These are phyloP conservation scores for Triangularia setosa DNA, from an alignment of 2,329 filamentous ascomycete genomes.

Conservation along the genomic window DNA sequence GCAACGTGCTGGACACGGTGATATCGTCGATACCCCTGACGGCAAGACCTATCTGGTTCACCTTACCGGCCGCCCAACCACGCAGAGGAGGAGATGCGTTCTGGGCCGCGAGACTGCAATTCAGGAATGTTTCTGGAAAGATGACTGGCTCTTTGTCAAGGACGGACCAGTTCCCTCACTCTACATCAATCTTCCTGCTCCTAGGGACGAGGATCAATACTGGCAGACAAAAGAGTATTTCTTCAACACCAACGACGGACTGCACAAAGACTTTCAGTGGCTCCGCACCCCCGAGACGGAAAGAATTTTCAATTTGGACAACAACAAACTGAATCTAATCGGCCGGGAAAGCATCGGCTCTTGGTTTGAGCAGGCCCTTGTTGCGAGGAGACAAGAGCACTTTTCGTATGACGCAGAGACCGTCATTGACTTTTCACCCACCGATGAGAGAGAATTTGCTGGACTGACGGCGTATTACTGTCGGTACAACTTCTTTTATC, in stretches of 20 bases:
- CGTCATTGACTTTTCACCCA: slow-evolving; percentile 48
- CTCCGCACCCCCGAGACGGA: slow-evolving; percentile 52
- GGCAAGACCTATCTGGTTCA: slow-evolving; percentile 53
- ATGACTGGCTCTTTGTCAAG: slow-evolving; percentile 61
- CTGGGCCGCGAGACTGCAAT: slow-evolving; percentile 54
- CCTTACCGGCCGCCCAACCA: slow-evolving; percentile 47
- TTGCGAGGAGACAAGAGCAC: slow-evolving; percentile 52
- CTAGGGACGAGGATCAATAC: slow-evolving; percentile 45
- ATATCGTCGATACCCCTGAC: slow-evolving; percentile 51
- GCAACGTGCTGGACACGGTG: slow-evolving; percentile 51
- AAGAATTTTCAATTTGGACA: slow-evolving; percentile 44
- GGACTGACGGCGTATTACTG: slow-evolving; percentile 61
- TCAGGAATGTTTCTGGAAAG: slow-evolving; percentile 55
- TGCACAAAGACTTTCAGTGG: slow-evolving; percentile 56
- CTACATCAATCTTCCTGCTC: slow-evolving; percentile 47
- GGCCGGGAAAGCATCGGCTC: slow-evolving; percentile 53
- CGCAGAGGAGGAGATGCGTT: slow-evolving; percentile 49
- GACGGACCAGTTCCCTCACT: slow-evolving; percentile 53
- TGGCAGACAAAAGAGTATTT: slow-evolving; percentile 48
- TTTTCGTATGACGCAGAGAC: slow-evolving; percentile 61
- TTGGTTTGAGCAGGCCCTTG: slow-evolving; percentile 56
- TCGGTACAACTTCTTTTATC: slow-evolving; percentile 62
- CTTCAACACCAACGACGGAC: slow-evolving; percentile 36
- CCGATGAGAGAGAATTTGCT: slow-evolving; percentile 58
- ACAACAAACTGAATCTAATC: slow-evolving; percentile 41